These are phyloP conservation scores for Cephalotrichum gorgonifer DNA, from an alignment of 2,329 filamentous ascomycete genomes.

Conservation along the genomic window DNA sequence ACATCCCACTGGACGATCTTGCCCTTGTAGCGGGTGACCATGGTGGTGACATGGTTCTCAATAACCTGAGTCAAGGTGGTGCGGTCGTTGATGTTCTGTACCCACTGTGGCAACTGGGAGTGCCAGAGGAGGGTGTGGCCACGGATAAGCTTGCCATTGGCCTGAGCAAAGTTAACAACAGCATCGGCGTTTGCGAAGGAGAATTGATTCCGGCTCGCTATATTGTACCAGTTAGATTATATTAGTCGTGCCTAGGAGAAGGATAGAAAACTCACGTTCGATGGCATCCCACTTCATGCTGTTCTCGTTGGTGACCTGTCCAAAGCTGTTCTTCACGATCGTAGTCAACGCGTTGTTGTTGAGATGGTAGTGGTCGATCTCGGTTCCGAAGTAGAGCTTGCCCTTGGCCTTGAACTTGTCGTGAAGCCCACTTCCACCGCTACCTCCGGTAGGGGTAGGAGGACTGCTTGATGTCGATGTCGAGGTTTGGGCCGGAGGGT, in stretches of 20 bases:
- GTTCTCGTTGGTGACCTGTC: slow-evolving; percentile 59
- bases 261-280: slow-evolving; percentile 21
- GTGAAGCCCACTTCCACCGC: slow-evolving; percentile 1
- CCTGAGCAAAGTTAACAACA: slow-evolving; percentile 45
- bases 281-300: slow-evolving; percentile 59
- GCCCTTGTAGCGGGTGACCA: slow-evolving; percentile 50
- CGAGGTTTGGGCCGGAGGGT: not conserved
- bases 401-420: slow-evolving; percentile 37
- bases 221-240: not conserved
- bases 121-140: slow-evolving; percentile 61
- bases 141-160: slow-evolving; percentile 48
- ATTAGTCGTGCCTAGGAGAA: not conserved
- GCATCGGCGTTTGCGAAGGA: slow-evolving; percentile 45
- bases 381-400: slow-evolving; percentile 55
- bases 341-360: slow-evolving; percentile 34
- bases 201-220: slow-evolving; percentile 32
- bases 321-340: slow-evolving; percentile 49
- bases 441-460: slow-evolving; percentile 12
- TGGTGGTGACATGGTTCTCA: slow-evolving; percentile 46
- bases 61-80: slow-evolving; percentile 42
- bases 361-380: slow-evolving; percentile 43
- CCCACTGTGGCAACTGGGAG: slow-evolving; percentile 49
- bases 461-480: not conserved
- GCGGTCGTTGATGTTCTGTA: slow-evolving; percentile 42
- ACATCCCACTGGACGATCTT: slow-evolving; percentile 55